phyloP scores from a whole-genome alignment of 371 early-diverging fungal genomes.

The Mycotypha africana region DNA sequence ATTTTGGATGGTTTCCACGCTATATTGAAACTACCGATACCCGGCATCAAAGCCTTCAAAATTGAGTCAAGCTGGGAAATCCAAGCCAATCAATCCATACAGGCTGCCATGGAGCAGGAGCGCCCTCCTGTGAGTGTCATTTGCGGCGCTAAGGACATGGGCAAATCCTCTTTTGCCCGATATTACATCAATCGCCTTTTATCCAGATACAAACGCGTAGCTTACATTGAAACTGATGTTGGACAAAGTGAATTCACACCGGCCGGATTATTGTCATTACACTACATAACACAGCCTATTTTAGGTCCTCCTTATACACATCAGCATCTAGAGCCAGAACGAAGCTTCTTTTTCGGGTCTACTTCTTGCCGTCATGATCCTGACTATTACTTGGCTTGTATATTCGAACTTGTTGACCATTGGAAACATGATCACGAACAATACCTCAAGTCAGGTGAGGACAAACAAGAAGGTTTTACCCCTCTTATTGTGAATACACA shows the following conservation, averaged over 20 bases:
- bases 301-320: conserved; percentile 79
- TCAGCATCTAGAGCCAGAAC: conserved; percentile 45
- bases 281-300: conserved; percentile 58
- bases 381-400: conserved; percentile 59
- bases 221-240: conserved; percentile 76
- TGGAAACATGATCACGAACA: conserved; percentile 38
- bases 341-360: conserved; percentile 64
- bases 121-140: conserved; percentile 43
- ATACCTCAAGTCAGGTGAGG: conserved; percentile 1
- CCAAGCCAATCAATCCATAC: not conserved
- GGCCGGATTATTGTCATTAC: conserved; percentile 64
- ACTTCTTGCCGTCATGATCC: conserved; percentile 62
- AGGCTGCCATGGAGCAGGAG: conserved; percentile 3
- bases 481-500: conserved; percentile 81
- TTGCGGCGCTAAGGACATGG: conserved; percentile 68
- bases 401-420: conserved; percentile 47
- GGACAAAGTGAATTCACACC: conserved; percentile 83
- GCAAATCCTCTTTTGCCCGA: conserved; percentile 73
- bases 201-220: conserved; percentile 48
- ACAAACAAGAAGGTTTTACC: conserved; percentile 19
- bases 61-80: conserved; percentile 37
- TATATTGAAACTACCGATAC: conserved; percentile 30
- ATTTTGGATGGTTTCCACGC: conserved; percentile 18
- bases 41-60: conserved; percentile 32
- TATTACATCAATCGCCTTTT: conserved; percentile 65